These are phyloP conservation scores for Trichoderma guizhouense DNA, from an alignment of 2,329 filamentous ascomycete species.

Conservation along the genomic window DNA sequence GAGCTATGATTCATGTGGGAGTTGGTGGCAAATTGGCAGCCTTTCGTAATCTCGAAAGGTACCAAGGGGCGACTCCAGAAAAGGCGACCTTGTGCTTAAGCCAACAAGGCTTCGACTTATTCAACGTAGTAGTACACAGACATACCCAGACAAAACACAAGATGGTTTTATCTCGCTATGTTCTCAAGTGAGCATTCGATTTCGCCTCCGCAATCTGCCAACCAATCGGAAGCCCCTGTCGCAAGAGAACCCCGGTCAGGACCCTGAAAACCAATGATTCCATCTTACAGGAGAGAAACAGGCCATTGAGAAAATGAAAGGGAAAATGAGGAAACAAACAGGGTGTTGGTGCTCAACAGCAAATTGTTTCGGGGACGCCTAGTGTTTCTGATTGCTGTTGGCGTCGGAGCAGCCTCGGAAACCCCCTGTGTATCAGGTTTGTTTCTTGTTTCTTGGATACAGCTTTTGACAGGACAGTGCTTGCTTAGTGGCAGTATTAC, in stretches of 20 bases:
- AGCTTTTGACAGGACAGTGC: not conserved
- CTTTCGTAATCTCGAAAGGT: not conserved
- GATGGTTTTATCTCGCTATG: not conserved
- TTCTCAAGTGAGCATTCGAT: not conserved
- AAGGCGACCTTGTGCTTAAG: not conserved
- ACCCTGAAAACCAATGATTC: not conserved
- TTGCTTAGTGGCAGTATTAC: not conserved
- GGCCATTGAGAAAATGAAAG: not conserved
- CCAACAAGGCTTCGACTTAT: not conserved
- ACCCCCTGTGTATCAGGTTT: slow-evolving; percentile 12
- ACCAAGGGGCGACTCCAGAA: not conserved
- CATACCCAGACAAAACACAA: not conserved
- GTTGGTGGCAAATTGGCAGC: not conserved
- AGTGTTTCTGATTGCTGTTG: not conserved
- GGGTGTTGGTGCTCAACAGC: not conserved
- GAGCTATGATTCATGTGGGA: not conserved
- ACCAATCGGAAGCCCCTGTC: slow-evolving; percentile 1
- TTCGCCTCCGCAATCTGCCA: not conserved
- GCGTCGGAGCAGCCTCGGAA: not conserved
- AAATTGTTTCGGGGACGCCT: not conserved
- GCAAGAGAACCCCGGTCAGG: not conserved
- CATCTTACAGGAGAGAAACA: not conserved
- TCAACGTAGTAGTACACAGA: not conserved
- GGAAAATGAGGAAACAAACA: not conserved
- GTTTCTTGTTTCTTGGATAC: not conserved